Conservation (phyloP, 2,329 filamentous ascomycete species). For the Scedosporium dehoogii region DNA sequence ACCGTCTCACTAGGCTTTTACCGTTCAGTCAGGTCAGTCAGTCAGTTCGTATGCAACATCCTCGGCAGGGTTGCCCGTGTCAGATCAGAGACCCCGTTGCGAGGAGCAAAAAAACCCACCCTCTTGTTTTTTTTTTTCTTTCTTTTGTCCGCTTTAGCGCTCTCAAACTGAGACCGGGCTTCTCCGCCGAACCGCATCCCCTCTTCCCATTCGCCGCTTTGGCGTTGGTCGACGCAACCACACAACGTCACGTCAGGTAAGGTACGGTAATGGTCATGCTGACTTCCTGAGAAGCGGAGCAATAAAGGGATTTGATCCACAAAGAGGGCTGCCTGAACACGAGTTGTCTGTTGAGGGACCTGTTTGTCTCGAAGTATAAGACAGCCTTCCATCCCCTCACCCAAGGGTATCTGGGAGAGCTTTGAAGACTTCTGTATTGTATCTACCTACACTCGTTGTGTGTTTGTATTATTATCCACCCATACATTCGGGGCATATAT, state of each 20-base stretch:
- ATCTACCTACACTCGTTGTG: neutral
- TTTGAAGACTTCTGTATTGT: neutral
- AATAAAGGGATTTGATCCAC: neutral
- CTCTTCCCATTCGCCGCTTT: neutral
- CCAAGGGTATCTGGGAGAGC: neutral
- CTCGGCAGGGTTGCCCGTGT: slow-evolving; percentile 1
- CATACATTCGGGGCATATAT: neutral
- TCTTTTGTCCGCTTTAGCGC: neutral
- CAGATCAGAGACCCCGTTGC: neutral
- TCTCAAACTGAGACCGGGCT: neutral
- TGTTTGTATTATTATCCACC: neutral
- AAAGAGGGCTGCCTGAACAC: neutral
- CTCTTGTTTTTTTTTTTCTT: neutral
- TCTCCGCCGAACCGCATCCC: neutral
- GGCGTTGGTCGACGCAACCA: neutral
- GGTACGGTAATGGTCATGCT: neutral
- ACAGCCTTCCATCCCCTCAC: neutral
- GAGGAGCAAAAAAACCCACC: neutral
- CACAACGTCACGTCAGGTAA: neutral
- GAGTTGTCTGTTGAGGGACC: neutral
- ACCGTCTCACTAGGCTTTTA: neutral
- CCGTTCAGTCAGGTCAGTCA: too few relatives aligned
- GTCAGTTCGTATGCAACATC: neutral
- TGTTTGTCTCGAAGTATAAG: neutral
- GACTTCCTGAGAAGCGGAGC: neutral